Base-by-base conservation (phyloP, 768 basidiomycete species). In the Cystobasidium tubakii region DNA sequence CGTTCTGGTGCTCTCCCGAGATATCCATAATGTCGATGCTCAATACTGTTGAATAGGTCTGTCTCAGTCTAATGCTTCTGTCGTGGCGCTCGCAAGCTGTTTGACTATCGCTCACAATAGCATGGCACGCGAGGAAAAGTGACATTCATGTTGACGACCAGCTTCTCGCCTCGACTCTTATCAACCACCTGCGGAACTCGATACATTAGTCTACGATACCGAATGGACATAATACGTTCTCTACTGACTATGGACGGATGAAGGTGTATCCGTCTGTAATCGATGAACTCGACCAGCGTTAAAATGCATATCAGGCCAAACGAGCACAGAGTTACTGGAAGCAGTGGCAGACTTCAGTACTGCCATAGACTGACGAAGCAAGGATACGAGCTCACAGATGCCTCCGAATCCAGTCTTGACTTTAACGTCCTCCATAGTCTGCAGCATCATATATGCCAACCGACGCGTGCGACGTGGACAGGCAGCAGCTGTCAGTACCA, bases 341-440 rank as follows among this genome's bases (percentile, higher is more conserved):
- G 46, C 9, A 29, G 17, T 4, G 25, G 27, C 29, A 29, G 27
- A 25, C 23, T 29, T 34, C 63, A 36, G 3, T 9, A 21, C 21
- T 39, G 21, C 21, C 12, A 50, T 50, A 50, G 46, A 50, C 3
- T 3, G 12, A 50, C 7, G 7, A 50, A 50, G 7, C 21, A n/a
- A n/a, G 4, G 53, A 54, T n/a, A 7, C 6, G 7, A 50, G 91
- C 95, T 77, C 91, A 94, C 57, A 90, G 92, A 78, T 74, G 15
- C 78, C 79, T 1, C 79, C 79, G 42, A 79, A 79, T 73, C 93
- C 87, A 39, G 96, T 98, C 85, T 93, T 93, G 83, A 99, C 91
- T 84, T 98, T 98, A 76, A 99, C 96, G 85, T 99, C 96, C 80
- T 98, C 96, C 81, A 91, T 91, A 43, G 96, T 99, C 95, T 99